Percentiles rank a stretch among this genome's conserved stretches.
phyloP scores from a whole-genome alignment of 202 grass and related monocot species.

The Saccharum hybrid region DNA sequence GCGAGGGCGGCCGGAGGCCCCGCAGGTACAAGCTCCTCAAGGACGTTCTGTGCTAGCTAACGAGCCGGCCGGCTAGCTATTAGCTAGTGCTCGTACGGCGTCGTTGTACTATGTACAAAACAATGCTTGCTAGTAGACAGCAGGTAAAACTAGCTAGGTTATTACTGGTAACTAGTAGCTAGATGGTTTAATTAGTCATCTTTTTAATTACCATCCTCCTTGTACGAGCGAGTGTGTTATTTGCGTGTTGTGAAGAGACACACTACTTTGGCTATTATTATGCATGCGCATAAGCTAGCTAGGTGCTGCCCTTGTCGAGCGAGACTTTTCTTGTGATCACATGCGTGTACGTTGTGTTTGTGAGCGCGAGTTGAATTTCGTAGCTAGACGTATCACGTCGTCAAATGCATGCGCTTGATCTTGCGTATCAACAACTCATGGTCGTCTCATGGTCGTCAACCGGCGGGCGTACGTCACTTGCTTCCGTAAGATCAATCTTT shows the following conservation, averaged over 20 bases:
- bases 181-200: neutral
- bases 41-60: conserved; percentile 59
- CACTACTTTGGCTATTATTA: neutral
- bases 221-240: conserved; percentile 5
- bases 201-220: neutral
- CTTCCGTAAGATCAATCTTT: neutral
- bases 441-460: neutral
- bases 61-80: no score
- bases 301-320: neutral
- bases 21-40: conserved; percentile 99
- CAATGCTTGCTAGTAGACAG: neutral
- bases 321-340: neutral
- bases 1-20: conserved; percentile 52
- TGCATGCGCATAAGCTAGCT: neutral
- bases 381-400: neutral
- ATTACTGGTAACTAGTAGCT: neutral
- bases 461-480: neutral
- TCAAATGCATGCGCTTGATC: conserved; percentile 3
- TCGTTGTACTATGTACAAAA: neutral
- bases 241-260: neutral
- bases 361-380: neutral
- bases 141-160: conserved; percentile 26
- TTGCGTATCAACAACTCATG: conserved; percentile 18
- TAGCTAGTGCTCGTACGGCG: neutral
- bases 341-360: conserved; percentile 10